Conservation (phyloP, 225 moss, liverwort and hornwort species). For the Asterella californica region DNA sequence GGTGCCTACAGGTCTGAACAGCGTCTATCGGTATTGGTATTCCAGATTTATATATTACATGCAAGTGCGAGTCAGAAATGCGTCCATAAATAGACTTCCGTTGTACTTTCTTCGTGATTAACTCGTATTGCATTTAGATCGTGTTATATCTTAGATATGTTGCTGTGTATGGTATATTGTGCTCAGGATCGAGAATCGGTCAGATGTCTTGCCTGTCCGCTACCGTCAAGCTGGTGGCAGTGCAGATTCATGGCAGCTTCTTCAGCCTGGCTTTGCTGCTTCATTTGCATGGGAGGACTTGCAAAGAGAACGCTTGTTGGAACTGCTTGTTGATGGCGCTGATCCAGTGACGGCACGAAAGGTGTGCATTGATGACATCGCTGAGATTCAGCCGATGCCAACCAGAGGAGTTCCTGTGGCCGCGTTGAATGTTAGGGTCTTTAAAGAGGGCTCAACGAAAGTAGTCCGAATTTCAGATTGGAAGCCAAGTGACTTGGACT, state of each 20-base stretch:
- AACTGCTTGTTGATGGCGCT: slow-evolving; percentile 66
- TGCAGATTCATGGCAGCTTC: slow-evolving; percentile 67
- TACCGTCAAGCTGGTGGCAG: slow-evolving; percentile 72
- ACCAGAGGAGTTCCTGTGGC: slow-evolving; percentile 54
- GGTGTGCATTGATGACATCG: slow-evolving; percentile 72
- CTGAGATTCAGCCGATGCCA: slow-evolving; percentile 69
- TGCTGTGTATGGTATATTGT: background rate
- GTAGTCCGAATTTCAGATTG: slow-evolving; percentile 79
- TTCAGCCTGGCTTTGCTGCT: slow-evolving; percentile 63
- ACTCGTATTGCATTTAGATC: background rate
- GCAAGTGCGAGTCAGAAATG: background rate
- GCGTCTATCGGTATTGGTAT: too few relatives aligned
- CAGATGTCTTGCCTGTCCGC: slow-evolving; percentile 61
- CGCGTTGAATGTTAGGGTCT: slow-evolving; percentile 63
- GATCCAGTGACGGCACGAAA: slow-evolving; percentile 57
- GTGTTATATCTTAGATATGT: too few relatives aligned
- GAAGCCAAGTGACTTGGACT: slow-evolving; percentile 55
- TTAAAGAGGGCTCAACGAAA: slow-evolving; percentile 64
- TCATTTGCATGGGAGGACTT: slow-evolving; percentile 93
- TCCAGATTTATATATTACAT: too few relatives aligned
- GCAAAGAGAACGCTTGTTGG: slow-evolving; percentile 58
- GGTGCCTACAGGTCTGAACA: slow-evolving; percentile 67
- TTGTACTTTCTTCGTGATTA: background rate
- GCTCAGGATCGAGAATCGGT: slow-evolving; percentile 84
- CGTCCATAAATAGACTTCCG: background rate